phyloP scores from a whole-genome alignment of 768 basidiomycete species.

The Chiua virens region DNA sequence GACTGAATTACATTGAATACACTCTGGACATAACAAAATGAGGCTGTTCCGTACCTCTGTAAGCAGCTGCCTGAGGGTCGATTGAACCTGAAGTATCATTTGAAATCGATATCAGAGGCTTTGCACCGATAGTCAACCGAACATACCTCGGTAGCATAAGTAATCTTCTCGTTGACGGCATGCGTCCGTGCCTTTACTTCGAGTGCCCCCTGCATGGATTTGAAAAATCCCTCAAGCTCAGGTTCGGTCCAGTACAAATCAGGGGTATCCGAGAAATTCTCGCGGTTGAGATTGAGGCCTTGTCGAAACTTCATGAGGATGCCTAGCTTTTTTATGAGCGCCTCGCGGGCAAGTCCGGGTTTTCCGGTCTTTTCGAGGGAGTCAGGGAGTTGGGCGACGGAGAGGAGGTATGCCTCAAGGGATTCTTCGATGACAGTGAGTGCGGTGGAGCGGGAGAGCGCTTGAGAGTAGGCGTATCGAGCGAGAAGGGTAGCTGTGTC shows the following conservation, averaged over 20 bases:
- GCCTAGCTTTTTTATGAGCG: constrained; percentile 90
- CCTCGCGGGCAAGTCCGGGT: constrained; percentile 76
- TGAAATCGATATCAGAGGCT: not conserved
- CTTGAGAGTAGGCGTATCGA: constrained; percentile 90
- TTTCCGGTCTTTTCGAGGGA: constrained; percentile 77
- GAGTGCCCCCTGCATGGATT: constrained; percentile 78
- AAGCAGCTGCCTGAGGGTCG: constrained; percentile 82
- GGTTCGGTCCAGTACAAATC: constrained; percentile 97
- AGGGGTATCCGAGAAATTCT: constrained; percentile 86
- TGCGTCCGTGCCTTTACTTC: constrained; percentile 83
- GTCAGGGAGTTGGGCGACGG: constrained; percentile 78
- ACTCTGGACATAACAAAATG: not conserved
- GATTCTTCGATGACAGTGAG: constrained; percentile 85
- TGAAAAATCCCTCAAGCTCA: constrained; percentile 86
- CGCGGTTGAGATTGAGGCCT: constrained; percentile 84
- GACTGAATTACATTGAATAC: constrained; percentile 52
- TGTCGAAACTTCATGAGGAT: constrained; percentile 91
- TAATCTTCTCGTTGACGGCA: constrained; percentile 89
- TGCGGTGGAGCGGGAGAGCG: constrained; percentile 84
- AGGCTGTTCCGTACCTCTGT: constrained; percentile 56
- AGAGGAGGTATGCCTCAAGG: constrained; percentile 79
- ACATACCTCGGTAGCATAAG: constrained; percentile 75
- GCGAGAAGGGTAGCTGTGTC: constrained; percentile 76
- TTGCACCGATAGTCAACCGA: not conserved
- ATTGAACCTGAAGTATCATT: constrained; percentile 59